Evolutionary conservation across 2,329 filamentous ascomycete genomes (phyloP), one percentile per base, ranked within the genome.

Genomic region (Colletotrichum spinosum): DNA sequence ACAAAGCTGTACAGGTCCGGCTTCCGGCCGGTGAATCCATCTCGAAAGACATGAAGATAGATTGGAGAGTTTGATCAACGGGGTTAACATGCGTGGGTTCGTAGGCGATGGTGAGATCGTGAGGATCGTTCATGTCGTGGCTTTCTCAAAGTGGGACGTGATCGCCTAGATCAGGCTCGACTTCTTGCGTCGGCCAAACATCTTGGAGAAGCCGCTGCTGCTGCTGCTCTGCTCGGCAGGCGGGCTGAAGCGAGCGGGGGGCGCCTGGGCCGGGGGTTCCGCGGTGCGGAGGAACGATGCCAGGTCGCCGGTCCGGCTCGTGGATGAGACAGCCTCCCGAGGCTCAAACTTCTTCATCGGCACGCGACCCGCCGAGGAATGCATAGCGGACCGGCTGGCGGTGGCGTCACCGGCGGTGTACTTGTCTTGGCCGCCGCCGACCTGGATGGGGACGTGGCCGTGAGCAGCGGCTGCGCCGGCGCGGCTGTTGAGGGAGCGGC

Each of bases 221-320:
- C 81, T 80, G 25, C 37, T 75, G 77, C 15, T 74, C 37, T 67
- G 56, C 53, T 65, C 65, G 17, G 41, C 34, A 12, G 58, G 49
- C 1, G 72, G 55, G 8, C 70, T 70, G 25, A 75, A 73, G n/a
- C 72, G 63, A 7, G 72, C 70, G 15, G 59, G 34, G 8, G 70
- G 70, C 2, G 71, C 68, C 33, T 76, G 71, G 12, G 83, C 81
- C 2, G 90, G 88, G 3, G 91, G 91, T 39, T 84, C 89, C 12
- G 90, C 91, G 71, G 88, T 88, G 57, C 85, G 86, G 38, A 96
- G 78, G 74, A 95, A 95, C 55, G 88, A 87, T 1, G 92, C 91
- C 49, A 95, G 77, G 55, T 93, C 91, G 15, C 86, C 84, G 2
- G 90, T 93, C 50, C 79, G 77, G n/a, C 77, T 77, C 7, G 75